Percentiles rank a stretch among this genome's conserved stretches.
phyloP scores from a whole-genome alignment of 2,329 filamentous ascomycete species.

The Arthrobotrys entomopaga region DNA sequence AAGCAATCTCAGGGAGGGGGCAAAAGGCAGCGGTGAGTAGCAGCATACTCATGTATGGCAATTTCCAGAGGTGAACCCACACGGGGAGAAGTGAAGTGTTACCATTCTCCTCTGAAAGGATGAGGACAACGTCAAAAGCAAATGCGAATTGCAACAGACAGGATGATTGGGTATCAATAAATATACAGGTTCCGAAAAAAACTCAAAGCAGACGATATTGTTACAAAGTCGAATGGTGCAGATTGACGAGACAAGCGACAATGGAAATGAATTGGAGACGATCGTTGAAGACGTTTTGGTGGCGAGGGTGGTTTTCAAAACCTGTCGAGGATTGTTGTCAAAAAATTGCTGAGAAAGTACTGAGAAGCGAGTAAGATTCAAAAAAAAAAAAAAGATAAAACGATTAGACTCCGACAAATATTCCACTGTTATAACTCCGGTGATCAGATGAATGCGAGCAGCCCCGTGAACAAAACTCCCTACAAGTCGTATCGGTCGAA shows the following conservation, averaged over 20 bases:
- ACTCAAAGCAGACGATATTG: constrained; percentile 18
- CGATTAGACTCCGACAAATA: constrained; percentile 34
- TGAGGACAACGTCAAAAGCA: background rate
- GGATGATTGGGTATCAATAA: constrained; percentile 51
- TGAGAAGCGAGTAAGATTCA: background rate
- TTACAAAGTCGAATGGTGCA: constrained; percentile 40
- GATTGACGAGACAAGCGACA: background rate
- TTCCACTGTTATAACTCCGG: constrained; percentile 48
- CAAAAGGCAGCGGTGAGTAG: constrained; percentile 12
- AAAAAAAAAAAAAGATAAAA: no score
- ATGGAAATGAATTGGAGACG: background rate
- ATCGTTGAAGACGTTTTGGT: background rate
- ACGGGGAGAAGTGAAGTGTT: constrained; percentile 8
- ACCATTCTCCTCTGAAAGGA: constrained; percentile 2
- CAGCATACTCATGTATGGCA: background rate
- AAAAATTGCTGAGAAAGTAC: constrained; percentile 6
- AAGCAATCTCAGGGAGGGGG: constrained; percentile 5
- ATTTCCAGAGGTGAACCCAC: constrained; percentile 19
- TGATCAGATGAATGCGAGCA: constrained; percentile 27
- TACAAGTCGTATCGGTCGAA: constrained; percentile 11
- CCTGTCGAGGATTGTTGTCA: constrained; percentile 2
- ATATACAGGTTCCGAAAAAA: constrained; percentile 37
- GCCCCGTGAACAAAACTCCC: constrained; percentile 19
- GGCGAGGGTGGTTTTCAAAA: constrained; percentile 42
- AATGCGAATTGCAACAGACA: constrained; percentile 6